Conservation (phyloP, 768 basidiomycete species). For the Podaxis sp. region DNA sequence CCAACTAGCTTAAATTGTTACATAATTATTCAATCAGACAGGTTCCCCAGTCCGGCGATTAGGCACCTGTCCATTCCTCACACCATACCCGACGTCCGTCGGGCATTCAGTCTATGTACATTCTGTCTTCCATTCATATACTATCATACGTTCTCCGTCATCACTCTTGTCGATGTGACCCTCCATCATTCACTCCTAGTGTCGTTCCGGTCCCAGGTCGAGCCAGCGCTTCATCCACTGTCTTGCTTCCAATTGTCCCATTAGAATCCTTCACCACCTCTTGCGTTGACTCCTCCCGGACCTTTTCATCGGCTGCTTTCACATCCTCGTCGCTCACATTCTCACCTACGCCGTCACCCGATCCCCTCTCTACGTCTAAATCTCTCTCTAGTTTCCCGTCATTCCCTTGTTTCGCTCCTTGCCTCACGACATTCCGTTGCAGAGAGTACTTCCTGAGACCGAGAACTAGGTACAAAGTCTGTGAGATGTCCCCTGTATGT, state of each 20-base stretch:
- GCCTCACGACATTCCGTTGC: slow-evolving; percentile 45
- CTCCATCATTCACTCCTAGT: background rate
- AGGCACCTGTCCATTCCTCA: background rate
- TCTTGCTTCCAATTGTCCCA: background rate
- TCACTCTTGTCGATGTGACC: background rate
- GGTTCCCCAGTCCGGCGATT: too few species aligned
- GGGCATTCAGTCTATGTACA: background rate
- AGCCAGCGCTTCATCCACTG: slow-evolving; percentile 1
- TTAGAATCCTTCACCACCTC: slow-evolving; percentile 1
- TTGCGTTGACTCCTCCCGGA: background rate
- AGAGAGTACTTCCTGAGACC: slow-evolving; percentile 63
- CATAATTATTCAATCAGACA: too few species aligned
- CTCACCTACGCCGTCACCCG: background rate
- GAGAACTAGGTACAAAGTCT: slow-evolving; percentile 37
- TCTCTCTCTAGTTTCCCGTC: slow-evolving; percentile 16
- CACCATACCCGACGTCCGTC: background rate
- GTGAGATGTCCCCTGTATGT: background rate
- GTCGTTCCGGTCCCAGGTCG: slow-evolving; percentile 10
- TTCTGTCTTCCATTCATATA: background rate
- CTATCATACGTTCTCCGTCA: background rate
- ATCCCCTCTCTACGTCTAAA: slow-evolving; percentile 21
- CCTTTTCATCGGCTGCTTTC: background rate
- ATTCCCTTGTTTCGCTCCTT: slow-evolving; percentile 29
- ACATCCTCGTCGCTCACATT: background rate
- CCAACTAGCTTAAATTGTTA: too few species aligned